Base-by-base conservation (phyloP, 1,139 yeast species). In the Taphrina communis region DNA sequence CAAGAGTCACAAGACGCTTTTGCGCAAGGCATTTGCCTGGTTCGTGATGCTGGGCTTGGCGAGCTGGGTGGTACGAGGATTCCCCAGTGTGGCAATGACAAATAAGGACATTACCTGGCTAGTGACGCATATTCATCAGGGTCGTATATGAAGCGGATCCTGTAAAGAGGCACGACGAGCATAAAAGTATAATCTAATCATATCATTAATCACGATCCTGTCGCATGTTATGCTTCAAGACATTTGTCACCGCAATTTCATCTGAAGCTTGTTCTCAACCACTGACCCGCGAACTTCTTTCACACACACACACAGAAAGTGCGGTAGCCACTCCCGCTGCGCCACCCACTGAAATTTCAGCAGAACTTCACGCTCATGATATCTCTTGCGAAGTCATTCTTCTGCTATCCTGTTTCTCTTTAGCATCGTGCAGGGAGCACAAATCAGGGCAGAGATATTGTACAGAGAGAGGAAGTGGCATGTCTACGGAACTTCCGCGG, bases 61-160 rank as follows among this genome's bases (percentile, higher is more conserved):
- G 9, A 57, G 61, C 19, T 63, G 67, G 67, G 67, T 63, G 36
- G 67, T 63, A 6, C n/a, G 67, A 2, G 60, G 61, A n/a, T 53
- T 57, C 12, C 67, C 67, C 25, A 53, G 61, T 12, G 39, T 53
- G n/a, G 61, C 59, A n/a, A 25, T 46, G 52, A 63, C 67, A 35
- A 63, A 63, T 38, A 19, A 31, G 17, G 67, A 63, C 48, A 42
- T 63, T 8, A 53, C 51, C 5, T 63, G 67, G 67, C 61, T 63
- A 17, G 38, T 55, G 35, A 42, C 38, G 14, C 42, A 58, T 17
- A 58, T 58, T 7, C 39, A 44, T 14, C 53, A 46, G 11, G 62
- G 62, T 7, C 42, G 62, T 9, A 42, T 58, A 38, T 58, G 19
- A 46, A 7, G 14, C 42, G 42, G 14, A 6, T 6, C 14, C 42